Evolutionary conservation across 2,329 filamentous ascomycete genomes (phyloP).

Genomic region (Sporothrix inflata): DNA sequence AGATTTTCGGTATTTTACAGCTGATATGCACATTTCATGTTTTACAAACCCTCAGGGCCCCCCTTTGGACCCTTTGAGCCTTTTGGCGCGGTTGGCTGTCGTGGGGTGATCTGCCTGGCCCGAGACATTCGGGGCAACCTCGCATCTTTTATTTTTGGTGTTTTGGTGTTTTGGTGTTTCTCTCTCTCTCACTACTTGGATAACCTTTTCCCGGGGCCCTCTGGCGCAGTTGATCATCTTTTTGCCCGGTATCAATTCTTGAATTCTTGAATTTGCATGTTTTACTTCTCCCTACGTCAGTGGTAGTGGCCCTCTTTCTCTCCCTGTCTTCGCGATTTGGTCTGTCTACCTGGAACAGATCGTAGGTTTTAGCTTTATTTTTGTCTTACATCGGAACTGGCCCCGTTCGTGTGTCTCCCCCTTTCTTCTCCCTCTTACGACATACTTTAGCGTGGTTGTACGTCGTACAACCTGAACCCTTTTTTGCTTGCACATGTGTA

Average conservation of each 20-base stretch:
- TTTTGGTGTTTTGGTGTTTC: not conserved
- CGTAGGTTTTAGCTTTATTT: conserved; percentile 19
- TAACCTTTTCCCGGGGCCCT: not conserved
- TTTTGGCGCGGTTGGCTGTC: not conserved
- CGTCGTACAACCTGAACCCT: not conserved
- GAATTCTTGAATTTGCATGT: not conserved
- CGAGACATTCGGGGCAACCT: conserved; percentile 21
- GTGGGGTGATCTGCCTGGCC: conserved; percentile 10
- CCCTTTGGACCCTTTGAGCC: not conserved
- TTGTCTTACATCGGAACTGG: conserved; percentile 19
- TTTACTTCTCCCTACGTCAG: not conserved
- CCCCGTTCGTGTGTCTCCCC: not conserved
- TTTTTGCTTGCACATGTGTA: not conserved
- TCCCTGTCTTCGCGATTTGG: conserved; percentile 11
- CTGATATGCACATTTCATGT: conserved; percentile 10
- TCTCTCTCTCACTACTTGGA: not conserved
- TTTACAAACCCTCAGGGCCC: not conserved
- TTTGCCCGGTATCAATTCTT: not conserved
- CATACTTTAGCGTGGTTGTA: not conserved
- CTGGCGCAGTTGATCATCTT: not conserved
- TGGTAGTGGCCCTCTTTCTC: too few species aligned
- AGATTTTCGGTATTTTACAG: not conserved
- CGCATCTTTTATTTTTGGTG: not conserved
- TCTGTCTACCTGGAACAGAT: conserved; percentile 18
- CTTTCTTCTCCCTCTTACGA: not conserved